phyloP scores from a whole-genome alignment of 805 yeast species.

The Yarrowia hollandica region DNA sequence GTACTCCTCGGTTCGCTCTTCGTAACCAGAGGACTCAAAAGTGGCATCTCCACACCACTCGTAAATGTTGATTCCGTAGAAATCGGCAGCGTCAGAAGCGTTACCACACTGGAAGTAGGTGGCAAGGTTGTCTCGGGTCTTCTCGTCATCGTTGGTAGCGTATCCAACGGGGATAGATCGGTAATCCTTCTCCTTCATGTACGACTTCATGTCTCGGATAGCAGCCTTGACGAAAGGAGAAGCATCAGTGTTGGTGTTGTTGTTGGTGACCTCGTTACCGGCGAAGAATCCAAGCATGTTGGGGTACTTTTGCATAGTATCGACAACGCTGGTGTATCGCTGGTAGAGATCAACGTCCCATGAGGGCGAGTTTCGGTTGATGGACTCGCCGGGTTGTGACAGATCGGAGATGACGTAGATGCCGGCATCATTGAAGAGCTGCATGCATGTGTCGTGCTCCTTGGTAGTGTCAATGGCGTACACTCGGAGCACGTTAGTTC shows the following conservation, averaged over 20 bases:
- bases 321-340: constrained; percentile 81
- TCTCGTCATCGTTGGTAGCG: constrained; percentile 85
- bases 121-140: constrained; percentile 75
- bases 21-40: constrained; percentile 65
- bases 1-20: constrained; percentile 69
- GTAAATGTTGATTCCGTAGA: constrained; percentile 83
- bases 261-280: constrained; percentile 95
- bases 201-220: constrained; percentile 79
- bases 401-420: constrained; percentile 90
- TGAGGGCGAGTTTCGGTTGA: constrained; percentile 71
- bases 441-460: constrained; percentile 78
- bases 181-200: constrained; percentile 65
- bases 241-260: constrained; percentile 74
- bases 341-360: constrained; percentile 73
- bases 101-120: constrained; percentile 85
- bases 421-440: constrained; percentile 73
- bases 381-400: constrained; percentile 78
- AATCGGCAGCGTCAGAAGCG: constrained; percentile 59
- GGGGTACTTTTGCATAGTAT: constrained; percentile 69
- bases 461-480: constrained; percentile 75
- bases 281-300: constrained; percentile 94
- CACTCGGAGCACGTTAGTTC: constrained; percentile 78
- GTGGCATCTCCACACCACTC: constrained; percentile 75
- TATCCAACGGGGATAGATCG: constrained; percentile 91
- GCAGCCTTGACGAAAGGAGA: constrained; percentile 97